Evolutionary conservation across 2,329 filamentous ascomycete genomes (phyloP).

Genomic region (Colletotrichum horii): DNA sequence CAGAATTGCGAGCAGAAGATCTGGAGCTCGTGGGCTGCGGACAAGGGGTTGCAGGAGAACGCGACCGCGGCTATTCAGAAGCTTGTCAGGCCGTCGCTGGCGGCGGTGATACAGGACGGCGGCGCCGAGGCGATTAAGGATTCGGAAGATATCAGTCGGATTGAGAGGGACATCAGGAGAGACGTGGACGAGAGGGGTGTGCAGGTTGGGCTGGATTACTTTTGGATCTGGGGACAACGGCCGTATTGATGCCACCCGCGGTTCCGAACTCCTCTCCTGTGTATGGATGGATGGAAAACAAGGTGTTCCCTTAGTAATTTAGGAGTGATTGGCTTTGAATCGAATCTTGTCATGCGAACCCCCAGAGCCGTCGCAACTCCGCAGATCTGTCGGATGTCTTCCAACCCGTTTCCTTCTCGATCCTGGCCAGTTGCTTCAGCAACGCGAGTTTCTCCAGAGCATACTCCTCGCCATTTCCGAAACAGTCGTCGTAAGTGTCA

Average conservation of each 20-base stretch:
- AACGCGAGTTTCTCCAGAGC: conserved; percentile 4
- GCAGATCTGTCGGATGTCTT: conserved; percentile 8
- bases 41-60: neutral
- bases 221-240: conserved; percentile 5
- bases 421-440: conserved; percentile 11
- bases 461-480: neutral
- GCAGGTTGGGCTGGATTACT: neutral
- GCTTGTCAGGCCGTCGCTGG: neutral
- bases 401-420: conserved; percentile 17
- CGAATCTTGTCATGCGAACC: neutral
- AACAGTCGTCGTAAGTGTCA: neutral
- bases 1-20: conserved; percentile 1
- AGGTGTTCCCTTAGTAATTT: neutral
- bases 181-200: neutral
- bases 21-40: conserved; percentile 10
- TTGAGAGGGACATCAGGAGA: neutral
- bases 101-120: neutral
- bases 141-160: neutral
- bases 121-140: conserved; percentile 2
- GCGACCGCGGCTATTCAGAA: neutral
- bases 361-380: neutral
- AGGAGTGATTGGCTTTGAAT: neutral
- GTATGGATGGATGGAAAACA: neutral
- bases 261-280: neutral
- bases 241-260: neutral